A percentile compares a stretch with the other conserved stretches of the same genome.
These are phyloP conservation scores for Miscanthus sacchariflorus DNA, from an alignment of 202 grass and related monocot species.

Conservation along the genomic window DNA sequence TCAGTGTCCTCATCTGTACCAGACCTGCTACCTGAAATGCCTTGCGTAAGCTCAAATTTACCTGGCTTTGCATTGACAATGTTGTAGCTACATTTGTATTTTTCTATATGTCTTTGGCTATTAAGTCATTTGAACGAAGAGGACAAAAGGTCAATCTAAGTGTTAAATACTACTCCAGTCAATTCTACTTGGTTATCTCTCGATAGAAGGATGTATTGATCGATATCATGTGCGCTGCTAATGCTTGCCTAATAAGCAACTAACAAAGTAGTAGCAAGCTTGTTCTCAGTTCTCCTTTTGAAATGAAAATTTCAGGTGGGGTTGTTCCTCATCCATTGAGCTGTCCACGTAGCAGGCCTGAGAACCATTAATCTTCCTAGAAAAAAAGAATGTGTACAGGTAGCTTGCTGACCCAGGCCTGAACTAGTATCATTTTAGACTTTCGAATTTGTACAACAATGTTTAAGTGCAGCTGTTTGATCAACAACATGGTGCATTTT, in stretches of 20 bases:
- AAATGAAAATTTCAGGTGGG: constrained; percentile 1
- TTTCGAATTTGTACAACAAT: not conserved
- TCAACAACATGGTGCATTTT: not conserved
- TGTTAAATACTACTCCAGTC: constrained; percentile 11
- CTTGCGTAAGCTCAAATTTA: constrained; percentile 11
- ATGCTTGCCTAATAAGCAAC: not conserved
- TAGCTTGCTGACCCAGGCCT: not conserved
- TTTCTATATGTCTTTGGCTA: not conserved
- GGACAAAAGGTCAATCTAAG: not conserved
- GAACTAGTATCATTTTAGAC: not conserved
- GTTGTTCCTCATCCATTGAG: not conserved
- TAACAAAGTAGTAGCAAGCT: not conserved
- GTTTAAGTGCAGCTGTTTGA: not conserved
- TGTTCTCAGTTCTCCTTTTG: not conserved
- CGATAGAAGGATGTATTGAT: not conserved
- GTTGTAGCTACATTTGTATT: constrained; percentile 4
- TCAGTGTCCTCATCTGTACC: constrained; percentile 23
- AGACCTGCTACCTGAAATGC: constrained; percentile 25
- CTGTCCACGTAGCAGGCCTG: not conserved
- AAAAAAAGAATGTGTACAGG: not conserved
- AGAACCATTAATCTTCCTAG: not conserved
- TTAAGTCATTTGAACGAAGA: not conserved
- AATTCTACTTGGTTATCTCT: not conserved
- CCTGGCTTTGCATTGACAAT: constrained; percentile 7
- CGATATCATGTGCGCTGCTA: not conserved